phyloP scores from a whole-genome alignment of 2,329 filamentous ascomycete species.

The Esteya vermicola region DNA sequence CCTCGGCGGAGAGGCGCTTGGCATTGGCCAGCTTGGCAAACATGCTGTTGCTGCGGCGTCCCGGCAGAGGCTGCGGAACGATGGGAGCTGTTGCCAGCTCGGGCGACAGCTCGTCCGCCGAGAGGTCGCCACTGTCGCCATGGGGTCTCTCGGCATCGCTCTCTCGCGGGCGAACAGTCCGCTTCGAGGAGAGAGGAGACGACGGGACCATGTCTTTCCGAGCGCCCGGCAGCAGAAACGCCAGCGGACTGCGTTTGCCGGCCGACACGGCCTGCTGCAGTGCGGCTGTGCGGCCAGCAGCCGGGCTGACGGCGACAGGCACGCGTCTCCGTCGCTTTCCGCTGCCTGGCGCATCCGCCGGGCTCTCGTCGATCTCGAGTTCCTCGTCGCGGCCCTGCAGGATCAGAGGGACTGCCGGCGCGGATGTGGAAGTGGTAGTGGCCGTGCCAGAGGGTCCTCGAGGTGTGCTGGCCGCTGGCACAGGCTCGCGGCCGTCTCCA shows the following conservation, averaged over 20 bases:
- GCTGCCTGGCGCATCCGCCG: slow-evolving; percentile 39
- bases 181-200: not conserved
- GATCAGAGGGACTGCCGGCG: no score
- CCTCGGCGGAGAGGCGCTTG: slow-evolving; percentile 3
- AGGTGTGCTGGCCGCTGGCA: no score
- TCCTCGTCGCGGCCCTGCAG: no score
- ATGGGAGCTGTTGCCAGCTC: slow-evolving; percentile 8
- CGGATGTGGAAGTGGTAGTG: no score
- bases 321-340: slow-evolving; percentile 32
- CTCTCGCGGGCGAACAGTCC: not conserved
- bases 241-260: slow-evolving; percentile 9
- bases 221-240: not conserved
- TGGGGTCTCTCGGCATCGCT: slow-evolving; percentile 10
- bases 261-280: slow-evolving; percentile 25
- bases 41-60: not conserved
- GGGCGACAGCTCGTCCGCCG: slow-evolving; percentile 20
- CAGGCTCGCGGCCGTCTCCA: no score
- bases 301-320: slow-evolving; percentile 18
- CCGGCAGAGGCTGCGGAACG: not conserved
- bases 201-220: not conserved
- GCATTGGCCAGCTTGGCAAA: slow-evolving; percentile 2
- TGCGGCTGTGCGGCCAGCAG: slow-evolving; percentile 18
- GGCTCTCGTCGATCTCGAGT: slow-evolving; percentile 39
- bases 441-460: no score
- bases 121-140: slow-evolving; percentile 11